Evolutionary conservation across 176 grass and related monocot genomes (phyloP), one percentile per base, ranked within the genome.

Genomic region (bread wheat (Triticum aestivum)): DNA sequence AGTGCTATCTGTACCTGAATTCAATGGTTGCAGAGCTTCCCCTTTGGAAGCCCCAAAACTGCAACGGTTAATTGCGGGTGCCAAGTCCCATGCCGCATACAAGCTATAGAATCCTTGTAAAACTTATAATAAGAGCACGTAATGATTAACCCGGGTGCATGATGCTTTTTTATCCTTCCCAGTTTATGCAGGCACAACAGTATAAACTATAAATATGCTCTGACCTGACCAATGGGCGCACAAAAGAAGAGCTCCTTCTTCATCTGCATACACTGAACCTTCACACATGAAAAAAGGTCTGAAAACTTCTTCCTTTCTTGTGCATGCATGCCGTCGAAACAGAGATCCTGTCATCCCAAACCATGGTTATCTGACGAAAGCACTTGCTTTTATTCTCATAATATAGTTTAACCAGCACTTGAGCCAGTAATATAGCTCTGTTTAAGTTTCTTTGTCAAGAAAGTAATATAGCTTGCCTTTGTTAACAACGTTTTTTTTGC

Each of bases 121-220:
- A 49, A n/a, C 56, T 83, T 69, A 24, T 56, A 83, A 75, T 65
- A 87, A 76, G 49, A 69, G 38, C 75, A 77, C 26, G 75, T 56
- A 92, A 90, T 87, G 80, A 90, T 92, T 90, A 86, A 89, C 76
- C 37, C 4, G 8, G 71, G 71, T 74, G 71, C 41, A 68, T 39
- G 65, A 17, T 42, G 47, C n/a, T 52, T 77, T 89, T 89, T 72
- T 74, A 33, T 84, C 47, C 81, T 86, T 77, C 70, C 11, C 51
- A 73, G 79, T 61, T 42, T 62, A 71, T 83, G 68, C 58, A 80
- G 87, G 30, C 41, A 81, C 15, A 89, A 6, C 3, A 58, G 30
- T 54, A 58, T 71, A 84, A 90, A 78, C 58, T 77, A 92, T 62
- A 82, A 89, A 77, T 80, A 84, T 89, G 65, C 44, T 91, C 85